A percentile compares a stretch with the other conserved stretches of the same genome.
Evolutionary conservation across 2,329 filamentous ascomycete species (phyloP).

Genomic region (Amylocarpus encephaloides): DNA sequence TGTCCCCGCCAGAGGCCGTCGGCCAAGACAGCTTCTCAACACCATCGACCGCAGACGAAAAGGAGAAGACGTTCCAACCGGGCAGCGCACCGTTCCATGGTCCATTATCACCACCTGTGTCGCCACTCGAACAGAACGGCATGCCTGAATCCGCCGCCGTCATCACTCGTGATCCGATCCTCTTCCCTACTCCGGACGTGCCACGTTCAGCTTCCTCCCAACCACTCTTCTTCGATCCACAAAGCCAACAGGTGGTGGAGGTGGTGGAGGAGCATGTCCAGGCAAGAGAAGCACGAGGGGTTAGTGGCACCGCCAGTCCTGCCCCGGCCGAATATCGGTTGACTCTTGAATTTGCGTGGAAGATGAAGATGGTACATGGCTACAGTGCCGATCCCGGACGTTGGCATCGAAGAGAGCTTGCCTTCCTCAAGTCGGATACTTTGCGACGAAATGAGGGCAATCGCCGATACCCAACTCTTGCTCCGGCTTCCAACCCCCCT

Average conservation of each 20-base stretch:
- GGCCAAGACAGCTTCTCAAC: constrained; percentile 45
- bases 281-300: constrained; percentile 29
- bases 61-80: constrained; percentile 29
- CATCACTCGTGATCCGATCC: constrained; percentile 45
- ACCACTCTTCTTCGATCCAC: constrained; percentile 45
- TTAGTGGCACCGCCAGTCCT: constrained; percentile 42
- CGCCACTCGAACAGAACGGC: constrained; percentile 38
- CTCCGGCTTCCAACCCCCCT: constrained; percentile 18
- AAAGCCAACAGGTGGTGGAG: constrained; percentile 42
- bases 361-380: constrained; percentile 42
- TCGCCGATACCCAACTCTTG: constrained; percentile 25
- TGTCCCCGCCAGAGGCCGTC: constrained; percentile 55
- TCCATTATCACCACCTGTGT: constrained; percentile 53
- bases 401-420: constrained; percentile 26
- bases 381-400: constrained; percentile 23
- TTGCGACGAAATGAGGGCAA: constrained; percentile 15
- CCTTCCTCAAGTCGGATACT: constrained; percentile 25
- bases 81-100: constrained; percentile 34
- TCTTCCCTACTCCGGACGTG: constrained; percentile 46
- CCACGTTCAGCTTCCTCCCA: constrained; percentile 36
- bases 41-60: constrained; percentile 20
- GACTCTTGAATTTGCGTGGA: constrained; percentile 40
- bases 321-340: constrained; percentile 48
- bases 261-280: constrained; percentile 42
- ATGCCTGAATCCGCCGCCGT: constrained; percentile 30